Evolutionary conservation across 2,329 filamentous ascomycete species (phyloP), one percentile per base, ranked within the genome.

Genomic region (Lachnellula hyalina): DNA sequence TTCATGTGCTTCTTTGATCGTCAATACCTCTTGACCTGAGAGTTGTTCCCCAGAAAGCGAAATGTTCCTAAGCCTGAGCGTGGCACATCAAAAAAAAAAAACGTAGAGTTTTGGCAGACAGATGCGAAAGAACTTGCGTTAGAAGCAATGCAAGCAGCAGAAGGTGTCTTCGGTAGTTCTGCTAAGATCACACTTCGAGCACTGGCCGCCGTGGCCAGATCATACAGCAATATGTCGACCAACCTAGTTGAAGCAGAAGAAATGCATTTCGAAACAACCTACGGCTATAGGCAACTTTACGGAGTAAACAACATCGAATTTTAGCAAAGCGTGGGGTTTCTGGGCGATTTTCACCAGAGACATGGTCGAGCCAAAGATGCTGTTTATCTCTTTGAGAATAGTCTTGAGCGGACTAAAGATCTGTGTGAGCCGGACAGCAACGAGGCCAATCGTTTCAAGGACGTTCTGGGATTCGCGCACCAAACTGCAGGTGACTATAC

Each of bases 1-100:
- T 54, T 47, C n/a, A 54, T 57, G 41, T 34, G 42, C 3, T 54
- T 36, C 15, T 17, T 54, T n/a, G 47, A 51, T 7, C 36, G 23
- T n/a, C 44, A 41, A 14, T 32, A 42, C 9, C 54, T 57, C 23
- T n/a, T n/a, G n/a, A n/a, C 21, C 21, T 21, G 4, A 21, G 21
- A 21, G 21, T 21, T 21, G 21, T 21, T 21, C 21, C 21, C 21
- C 21, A 32, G 28, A 32, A 32, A 32, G 28, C 28, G 8, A 32
- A 32, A 32, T 32, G 9, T 3, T 0, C 28, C 28, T 32, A 32
- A 2, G 1, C 28, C 3, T 11, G 8, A 8, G 2, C 28, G 9
- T 32, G 28, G 28, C 9, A 11, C 2, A 3, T 8, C 25, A 28
- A 28, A 11, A 3, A 28, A 8, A 9, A 8, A 9, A 28, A 8